Evolutionary conservation across 1,284 basidiomycete genomes (phyloP).

Genomic region (Sporisorium iseilematis-ciliati): DNA sequence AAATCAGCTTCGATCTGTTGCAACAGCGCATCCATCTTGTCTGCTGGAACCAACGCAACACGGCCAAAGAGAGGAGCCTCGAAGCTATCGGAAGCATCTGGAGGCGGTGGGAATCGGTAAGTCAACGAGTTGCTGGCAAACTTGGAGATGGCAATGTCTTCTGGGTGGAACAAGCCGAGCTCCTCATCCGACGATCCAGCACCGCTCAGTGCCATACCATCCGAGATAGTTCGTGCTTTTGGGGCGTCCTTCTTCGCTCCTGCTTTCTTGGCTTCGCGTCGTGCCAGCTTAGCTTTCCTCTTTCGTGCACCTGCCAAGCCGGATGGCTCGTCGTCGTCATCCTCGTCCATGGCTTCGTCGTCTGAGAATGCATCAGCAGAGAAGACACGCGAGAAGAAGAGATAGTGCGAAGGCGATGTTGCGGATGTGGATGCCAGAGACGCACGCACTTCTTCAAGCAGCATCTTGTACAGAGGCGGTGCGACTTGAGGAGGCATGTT

Average conservation of each 20-base stretch:
- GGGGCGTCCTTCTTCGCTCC: constrained; percentile 48
- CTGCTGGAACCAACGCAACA: constrained; percentile 55
- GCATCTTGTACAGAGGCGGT: constrained; percentile 66
- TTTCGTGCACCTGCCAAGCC: constrained; percentile 60
- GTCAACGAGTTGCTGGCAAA: constrained; percentile 58
- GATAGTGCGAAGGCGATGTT: constrained; percentile 45
- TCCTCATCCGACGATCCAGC: constrained; percentile 41
- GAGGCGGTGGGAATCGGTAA: constrained; percentile 65
- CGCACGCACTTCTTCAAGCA: constrained; percentile 54
- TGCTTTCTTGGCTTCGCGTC: constrained; percentile 48
- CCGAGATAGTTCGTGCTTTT: constrained; percentile 37
- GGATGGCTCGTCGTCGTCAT: constrained; percentile 57
- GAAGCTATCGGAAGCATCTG: constrained; percentile 61
- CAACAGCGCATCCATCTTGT: constrained; percentile 44
- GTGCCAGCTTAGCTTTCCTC: constrained; percentile 48
- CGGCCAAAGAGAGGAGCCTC: constrained; percentile 65
- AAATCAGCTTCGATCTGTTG: constrained; percentile 40
- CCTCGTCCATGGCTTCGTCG: constrained; percentile 62
- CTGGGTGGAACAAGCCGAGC: constrained; percentile 65
- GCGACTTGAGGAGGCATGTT: constrained; percentile 64
- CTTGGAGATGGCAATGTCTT: constrained; percentile 61
- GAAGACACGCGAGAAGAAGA: constrained; percentile 67
- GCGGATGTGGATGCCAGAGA: constrained; percentile 23
- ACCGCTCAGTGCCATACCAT: constrained; percentile 29
- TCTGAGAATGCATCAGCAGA: constrained; percentile 62